Percentiles rank a stretch among this genome's conserved stretches.
phyloP scores from a whole-genome alignment of 768 basidiomycete species.

The Russula sp. region DNA sequence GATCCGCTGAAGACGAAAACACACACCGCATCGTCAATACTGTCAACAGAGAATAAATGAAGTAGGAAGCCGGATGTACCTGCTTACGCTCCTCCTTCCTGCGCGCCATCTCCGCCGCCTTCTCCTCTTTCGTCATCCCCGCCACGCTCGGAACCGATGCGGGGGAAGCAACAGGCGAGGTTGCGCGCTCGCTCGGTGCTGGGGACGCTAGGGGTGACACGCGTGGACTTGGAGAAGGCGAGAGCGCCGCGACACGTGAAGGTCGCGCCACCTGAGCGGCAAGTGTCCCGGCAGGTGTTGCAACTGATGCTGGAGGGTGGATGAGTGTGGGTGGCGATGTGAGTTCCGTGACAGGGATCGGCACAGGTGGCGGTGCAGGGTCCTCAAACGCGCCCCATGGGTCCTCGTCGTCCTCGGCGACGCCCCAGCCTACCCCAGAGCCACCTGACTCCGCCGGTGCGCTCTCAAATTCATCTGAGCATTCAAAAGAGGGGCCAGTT shows the following conservation, averaged over 20 bases:
- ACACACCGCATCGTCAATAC: not conserved
- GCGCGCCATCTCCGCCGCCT: constrained; percentile 85
- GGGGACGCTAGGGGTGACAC: constrained; percentile 12
- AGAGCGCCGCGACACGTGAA: not conserved
- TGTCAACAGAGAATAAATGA: not conserved
- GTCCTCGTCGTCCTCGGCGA: constrained; percentile 13
- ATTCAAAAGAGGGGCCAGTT: not conserved
- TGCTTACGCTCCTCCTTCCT: constrained; percentile 89
- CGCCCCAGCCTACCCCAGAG: constrained; percentile 25
- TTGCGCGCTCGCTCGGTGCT: constrained; percentile 20
- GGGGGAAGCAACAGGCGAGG: constrained; percentile 23
- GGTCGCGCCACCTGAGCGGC: not conserved
- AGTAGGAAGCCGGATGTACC: constrained; percentile 35
- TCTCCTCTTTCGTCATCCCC: constrained; percentile 80
- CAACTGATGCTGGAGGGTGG: no score
- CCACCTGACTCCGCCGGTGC: constrained; percentile 25
- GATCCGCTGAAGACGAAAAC: constrained; percentile 45
- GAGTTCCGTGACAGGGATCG: constrained; percentile 16
- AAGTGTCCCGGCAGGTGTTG: not conserved
- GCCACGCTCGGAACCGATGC: constrained; percentile 30
- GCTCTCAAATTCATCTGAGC: constrained; percentile 30
- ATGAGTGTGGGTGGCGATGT: constrained; percentile 1
- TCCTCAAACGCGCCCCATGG: constrained; percentile 22
- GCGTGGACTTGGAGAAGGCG: constrained; percentile 1
- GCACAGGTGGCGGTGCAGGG: constrained; percentile 3